phyloP scores from a whole-genome alignment of 345 rosid genomes.

The Eucalyptus dawsonii region DNA sequence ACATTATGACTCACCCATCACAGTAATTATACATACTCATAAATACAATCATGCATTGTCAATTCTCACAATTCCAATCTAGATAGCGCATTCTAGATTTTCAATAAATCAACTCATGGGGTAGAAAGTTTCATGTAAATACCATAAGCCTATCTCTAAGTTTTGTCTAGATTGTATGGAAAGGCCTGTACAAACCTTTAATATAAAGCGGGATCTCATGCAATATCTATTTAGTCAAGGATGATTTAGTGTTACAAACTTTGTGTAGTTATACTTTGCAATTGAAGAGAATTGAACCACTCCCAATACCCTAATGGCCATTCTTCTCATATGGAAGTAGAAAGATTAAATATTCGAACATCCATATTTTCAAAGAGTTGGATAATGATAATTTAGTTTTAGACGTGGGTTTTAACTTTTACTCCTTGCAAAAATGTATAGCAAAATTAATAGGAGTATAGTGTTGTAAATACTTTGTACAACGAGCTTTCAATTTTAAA shows the following conservation, averaged over 20 bases:
- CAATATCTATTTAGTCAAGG: background rate
- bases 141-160: background rate
- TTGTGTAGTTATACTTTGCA: background rate
- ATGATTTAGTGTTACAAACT: background rate
- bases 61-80: fast-evolving
- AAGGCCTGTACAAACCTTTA: background rate
- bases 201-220: too few species aligned
- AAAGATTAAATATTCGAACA: fast-evolving
- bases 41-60: background rate
- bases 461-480: too few species aligned
- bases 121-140: background rate
- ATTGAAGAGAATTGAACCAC: background rate
- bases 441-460: too few species aligned
- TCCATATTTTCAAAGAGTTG: fast-evolving
- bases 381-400: fast-evolving
- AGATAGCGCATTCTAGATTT: background rate
- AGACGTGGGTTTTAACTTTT: fast-evolving
- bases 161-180: background rate
- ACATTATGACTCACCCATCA: background rate
- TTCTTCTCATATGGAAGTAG: fast-evolving
- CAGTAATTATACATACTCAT: background rate
- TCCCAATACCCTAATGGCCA: fast-evolving
- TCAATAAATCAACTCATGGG: background rate
- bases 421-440: fast-evolving
- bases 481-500: background rate